A percentile compares a stretch with the other conserved stretches of the same genome.
Evolutionary conservation across 306 rosid species (phyloP).

Genomic region (Prunus mume): DNA sequence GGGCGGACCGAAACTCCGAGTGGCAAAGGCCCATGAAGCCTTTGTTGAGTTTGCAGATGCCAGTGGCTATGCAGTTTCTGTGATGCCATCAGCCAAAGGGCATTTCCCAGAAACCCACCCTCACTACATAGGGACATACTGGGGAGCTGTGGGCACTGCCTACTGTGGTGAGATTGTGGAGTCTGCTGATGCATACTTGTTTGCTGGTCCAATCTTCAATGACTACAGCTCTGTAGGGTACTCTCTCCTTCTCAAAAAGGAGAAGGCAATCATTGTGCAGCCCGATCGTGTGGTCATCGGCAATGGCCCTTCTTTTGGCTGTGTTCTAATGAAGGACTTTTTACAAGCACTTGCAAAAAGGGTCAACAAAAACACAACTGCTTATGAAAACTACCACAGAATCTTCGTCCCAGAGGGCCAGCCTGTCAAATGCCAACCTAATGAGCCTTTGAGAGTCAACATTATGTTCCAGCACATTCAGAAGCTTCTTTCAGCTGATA

Average conservation of each 20-base stretch:
- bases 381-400: conserved; percentile 39
- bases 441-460: conserved; percentile 45
- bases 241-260: conserved; percentile 43
- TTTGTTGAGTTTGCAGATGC: conserved; percentile 41
- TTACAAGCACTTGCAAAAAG: conserved; percentile 37
- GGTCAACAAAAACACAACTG: conserved; percentile 34
- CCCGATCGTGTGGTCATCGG: conserved; percentile 35
- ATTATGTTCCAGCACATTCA: conserved; percentile 43
- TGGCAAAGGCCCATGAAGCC: conserved; percentile 37
- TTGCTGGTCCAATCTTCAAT: conserved; percentile 46
- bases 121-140: conserved; percentile 47
- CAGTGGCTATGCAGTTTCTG: conserved; percentile 37
- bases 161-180: conserved; percentile 50
- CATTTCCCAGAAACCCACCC: conserved; percentile 40
- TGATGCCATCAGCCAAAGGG: conserved; percentile 51
- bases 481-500: conserved; percentile 39
- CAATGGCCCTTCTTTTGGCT: conserved; percentile 45
- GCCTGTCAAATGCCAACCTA: conserved; percentile 30
- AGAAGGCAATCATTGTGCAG: conserved; percentile 45
- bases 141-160: conserved; percentile 46
- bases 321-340: conserved; percentile 49
- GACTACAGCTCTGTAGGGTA: conserved; percentile 55
- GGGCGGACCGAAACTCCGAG: conserved; percentile 48
- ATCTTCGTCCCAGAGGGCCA: conserved; percentile 37
- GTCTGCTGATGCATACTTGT: conserved; percentile 44